Percentiles rank a stretch among this genome's conserved stretches.
phyloP scores from a whole-genome alignment of 805 yeast species.

The Cyberlindnera subsufficiens region DNA sequence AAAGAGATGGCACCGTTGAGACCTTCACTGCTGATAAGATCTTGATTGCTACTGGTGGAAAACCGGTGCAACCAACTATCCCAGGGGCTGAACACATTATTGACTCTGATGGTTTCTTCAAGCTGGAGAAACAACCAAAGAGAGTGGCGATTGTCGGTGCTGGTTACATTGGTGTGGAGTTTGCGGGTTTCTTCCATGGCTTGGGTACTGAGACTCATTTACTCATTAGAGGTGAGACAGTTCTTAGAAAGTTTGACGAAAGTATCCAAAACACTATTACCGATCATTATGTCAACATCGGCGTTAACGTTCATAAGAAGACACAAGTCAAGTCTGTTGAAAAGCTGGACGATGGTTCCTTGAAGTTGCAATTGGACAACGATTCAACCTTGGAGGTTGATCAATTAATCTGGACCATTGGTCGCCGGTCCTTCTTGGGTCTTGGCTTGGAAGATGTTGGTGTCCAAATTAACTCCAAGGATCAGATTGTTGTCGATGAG shows the following conservation, averaged over 20 bases:
- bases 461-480: slow-evolving; percentile 52
- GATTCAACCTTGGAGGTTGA: slow-evolving; percentile 57
- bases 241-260: slow-evolving; percentile 82
- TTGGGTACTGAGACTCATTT: slow-evolving; percentile 83
- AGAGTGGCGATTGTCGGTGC: slow-evolving; percentile 95
- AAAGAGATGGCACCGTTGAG: slow-evolving; percentile 51
- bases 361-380: slow-evolving; percentile 40
- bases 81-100: slow-evolving; percentile 82
- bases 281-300: slow-evolving; percentile 72
- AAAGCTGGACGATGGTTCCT: slow-evolving; percentile 41
- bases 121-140: slow-evolving; percentile 76
- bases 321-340: slow-evolving; percentile 45
- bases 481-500: slow-evolving; percentile 76
- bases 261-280: slow-evolving; percentile 76
- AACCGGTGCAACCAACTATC: slow-evolving; percentile 65
- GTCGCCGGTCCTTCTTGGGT: slow-evolving; percentile 73
- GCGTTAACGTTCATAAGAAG: slow-evolving; percentile 73
- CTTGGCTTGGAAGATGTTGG: slow-evolving; percentile 76
- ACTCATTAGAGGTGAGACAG: slow-evolving; percentile 86
- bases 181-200: slow-evolving; percentile 90
- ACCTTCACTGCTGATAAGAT: slow-evolving; percentile 74
- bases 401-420: slow-evolving; percentile 86
- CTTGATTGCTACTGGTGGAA: slow-evolving; percentile 91
- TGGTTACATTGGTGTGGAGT: slow-evolving; percentile 94
- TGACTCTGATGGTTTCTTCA: slow-evolving; percentile 88